Conservation (phyloP, 352 stramenopile genomes). For the Pythium plurisporium region DNA sequence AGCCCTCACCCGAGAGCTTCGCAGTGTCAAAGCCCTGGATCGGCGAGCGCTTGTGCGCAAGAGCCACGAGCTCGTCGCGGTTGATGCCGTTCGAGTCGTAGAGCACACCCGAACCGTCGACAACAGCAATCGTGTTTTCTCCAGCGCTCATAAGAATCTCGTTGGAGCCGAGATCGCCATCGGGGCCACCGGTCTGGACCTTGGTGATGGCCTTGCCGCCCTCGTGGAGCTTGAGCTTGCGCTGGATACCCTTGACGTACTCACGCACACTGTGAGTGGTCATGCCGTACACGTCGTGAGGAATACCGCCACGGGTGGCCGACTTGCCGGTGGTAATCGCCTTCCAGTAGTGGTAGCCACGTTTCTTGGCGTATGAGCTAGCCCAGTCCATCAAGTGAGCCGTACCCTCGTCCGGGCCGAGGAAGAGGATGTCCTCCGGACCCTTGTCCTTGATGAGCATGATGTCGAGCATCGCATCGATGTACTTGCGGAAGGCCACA, state of each 20-base stretch:
- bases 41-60: constrained; percentile 85
- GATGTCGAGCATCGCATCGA: constrained; percentile 95
- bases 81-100: constrained; percentile 94
- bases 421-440: constrained; percentile 95
- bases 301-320: constrained; percentile 91
- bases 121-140: constrained; percentile 94
- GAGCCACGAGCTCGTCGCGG: constrained; percentile 87
- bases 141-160: constrained; percentile 96
- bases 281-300: constrained; percentile 98
- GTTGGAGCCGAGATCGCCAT: constrained; percentile 97
- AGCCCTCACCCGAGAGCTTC: constrained; percentile 64
- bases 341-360: constrained; percentile 70
- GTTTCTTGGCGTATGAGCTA: constrained; percentile 88
- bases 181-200: constrained; percentile 95
- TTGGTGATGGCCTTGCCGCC: constrained; percentile 90
- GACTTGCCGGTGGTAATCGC: constrained; percentile 18
- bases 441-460: constrained; percentile 95
- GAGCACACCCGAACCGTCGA: constrained; percentile 92
- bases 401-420: constrained; percentile 97
- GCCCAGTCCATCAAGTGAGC: constrained; percentile 97
- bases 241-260: constrained; percentile 94
- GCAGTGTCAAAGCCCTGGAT: constrained; percentile 89
- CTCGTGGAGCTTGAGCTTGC: constrained; percentile 87
- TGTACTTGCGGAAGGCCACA: constrained; percentile 93
- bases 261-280: constrained; percentile 97